Conservation (phyloP, 163 green algal species). For the Picocystis sp. region DNA sequence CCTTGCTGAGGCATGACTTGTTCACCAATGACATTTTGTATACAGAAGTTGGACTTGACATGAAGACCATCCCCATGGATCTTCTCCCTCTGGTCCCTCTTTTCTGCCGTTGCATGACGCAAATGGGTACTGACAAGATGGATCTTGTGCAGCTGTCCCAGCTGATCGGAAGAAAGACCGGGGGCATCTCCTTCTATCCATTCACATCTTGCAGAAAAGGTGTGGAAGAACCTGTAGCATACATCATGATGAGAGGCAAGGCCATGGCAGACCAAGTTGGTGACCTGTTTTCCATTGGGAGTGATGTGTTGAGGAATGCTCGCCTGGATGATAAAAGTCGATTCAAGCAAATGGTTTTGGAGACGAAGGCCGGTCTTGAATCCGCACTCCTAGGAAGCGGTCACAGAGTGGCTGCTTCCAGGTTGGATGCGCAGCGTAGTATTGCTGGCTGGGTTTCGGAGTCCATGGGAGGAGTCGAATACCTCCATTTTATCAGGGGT, state of each 20-base stretch:
- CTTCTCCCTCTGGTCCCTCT: constrained; percentile 91
- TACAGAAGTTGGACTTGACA: constrained; percentile 64
- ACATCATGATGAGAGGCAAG: constrained; percentile 53
- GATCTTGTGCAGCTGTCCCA: constrained; percentile 86
- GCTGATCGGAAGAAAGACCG: constrained; percentile 89
- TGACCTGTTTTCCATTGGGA: constrained; percentile 43
- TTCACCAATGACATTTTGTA: constrained; percentile 99
- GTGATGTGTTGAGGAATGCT: constrained; percentile 49
- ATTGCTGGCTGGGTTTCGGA: constrained; percentile 69
- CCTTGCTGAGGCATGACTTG: constrained; percentile 82
- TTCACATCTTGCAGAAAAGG: constrained; percentile 35
- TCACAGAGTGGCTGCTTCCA: constrained; percentile 58
- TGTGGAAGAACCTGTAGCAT: constrained; percentile 37
- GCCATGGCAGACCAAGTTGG: constrained; percentile 55
- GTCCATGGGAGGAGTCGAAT: constrained; percentile 74
- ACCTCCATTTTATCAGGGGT: constrained; percentile 67
- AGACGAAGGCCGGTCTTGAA: constrained; percentile 79
- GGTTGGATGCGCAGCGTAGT: constrained; percentile 67
- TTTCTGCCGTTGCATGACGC: constrained; percentile 53
- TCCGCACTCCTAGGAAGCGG: constrained; percentile 39
- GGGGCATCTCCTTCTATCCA: constrained; percentile 72
- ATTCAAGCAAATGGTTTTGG: constrained; percentile 92
- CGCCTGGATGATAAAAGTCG: constrained; percentile 69
- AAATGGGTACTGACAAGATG: constrained; percentile 73
- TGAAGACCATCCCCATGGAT: constrained; percentile 46